These are phyloP conservation scores for Gloeostereum incarnatum DNA, from an alignment of 768 basidiomycete species.

Conservation along the genomic window DNA sequence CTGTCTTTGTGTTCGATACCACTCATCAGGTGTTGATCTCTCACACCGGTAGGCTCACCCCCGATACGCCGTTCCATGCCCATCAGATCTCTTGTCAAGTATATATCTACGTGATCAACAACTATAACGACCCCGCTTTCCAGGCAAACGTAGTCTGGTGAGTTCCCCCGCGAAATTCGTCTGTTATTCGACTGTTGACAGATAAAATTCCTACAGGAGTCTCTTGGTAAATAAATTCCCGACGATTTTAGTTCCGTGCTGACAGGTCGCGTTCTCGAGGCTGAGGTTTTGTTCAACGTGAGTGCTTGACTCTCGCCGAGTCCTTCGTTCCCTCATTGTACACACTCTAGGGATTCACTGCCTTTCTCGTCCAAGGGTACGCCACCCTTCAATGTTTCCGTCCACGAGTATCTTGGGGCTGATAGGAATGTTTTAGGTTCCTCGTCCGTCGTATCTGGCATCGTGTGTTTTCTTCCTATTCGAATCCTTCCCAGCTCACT, in stretches of 20 bases:
- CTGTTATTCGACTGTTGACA: background rate
- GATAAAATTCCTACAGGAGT: conserved; percentile 18
- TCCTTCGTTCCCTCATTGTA: conserved; percentile 2
- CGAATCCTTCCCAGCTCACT: conserved; percentile 7
- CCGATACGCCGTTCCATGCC: too few relatives aligned
- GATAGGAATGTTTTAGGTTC: conserved; percentile 25
- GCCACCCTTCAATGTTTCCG: conserved; percentile 6
- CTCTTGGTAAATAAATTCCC: conserved; percentile 23
- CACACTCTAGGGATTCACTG: conserved; percentile 34
- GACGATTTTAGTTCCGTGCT: background rate
- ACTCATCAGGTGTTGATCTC: too few relatives aligned
- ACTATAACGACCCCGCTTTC: conserved; percentile 20
- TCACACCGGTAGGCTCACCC: too few relatives aligned
- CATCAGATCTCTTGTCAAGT: conserved; percentile 20
- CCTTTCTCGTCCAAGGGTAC: conserved; percentile 41
- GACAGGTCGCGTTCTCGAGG: conserved; percentile 14
- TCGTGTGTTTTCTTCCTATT: conserved; percentile 11
- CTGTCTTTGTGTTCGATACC: too few relatives aligned
- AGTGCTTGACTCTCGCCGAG: conserved; percentile 7
- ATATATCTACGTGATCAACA: conserved; percentile 38
- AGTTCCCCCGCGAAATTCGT: background rate
- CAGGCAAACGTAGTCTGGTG: conserved; percentile 4
- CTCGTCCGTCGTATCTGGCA: conserved; percentile 40
- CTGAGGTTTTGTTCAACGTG: conserved; percentile 38
- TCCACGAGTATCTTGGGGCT: background rate